A percentile compares a stretch with the other conserved stretches of the same genome.
Conservation (phyloP, 148 eudicot genomes). For the Chenopodium album region DNA sequence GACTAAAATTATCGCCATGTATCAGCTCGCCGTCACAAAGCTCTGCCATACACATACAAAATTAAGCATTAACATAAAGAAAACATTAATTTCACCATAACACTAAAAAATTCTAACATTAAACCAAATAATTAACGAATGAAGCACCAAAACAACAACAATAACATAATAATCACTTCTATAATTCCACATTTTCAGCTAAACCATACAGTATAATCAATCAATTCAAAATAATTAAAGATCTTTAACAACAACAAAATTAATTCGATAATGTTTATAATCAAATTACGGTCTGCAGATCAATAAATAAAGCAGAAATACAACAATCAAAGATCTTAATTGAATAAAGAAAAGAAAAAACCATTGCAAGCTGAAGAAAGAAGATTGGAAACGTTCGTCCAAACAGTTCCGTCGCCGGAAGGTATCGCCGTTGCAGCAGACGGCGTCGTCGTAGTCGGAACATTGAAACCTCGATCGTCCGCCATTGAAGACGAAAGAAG, state of each 20-base stretch:
- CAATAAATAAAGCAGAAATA: neutral
- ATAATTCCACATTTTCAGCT: no score
- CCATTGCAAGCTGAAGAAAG: slow-evolving; percentile 66
- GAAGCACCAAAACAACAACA: neutral
- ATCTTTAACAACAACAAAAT: neutral
- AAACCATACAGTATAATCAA: neutral
- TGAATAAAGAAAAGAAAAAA: slow-evolving; percentile 20
- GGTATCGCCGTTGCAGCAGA: slow-evolving; percentile 39
- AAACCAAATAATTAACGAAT: neutral
- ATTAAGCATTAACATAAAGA: neutral
- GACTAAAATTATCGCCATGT: slow-evolving; percentile 87
- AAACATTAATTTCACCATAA: neutral
- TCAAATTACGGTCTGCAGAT: neutral
- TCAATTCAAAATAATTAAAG: neutral
- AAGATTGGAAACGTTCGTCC: slow-evolving; percentile 75
- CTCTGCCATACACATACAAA: slow-evolving; percentile 47
- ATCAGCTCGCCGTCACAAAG: slow-evolving; percentile 81
- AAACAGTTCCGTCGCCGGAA: slow-evolving; percentile 66
- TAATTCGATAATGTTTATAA: neutral
- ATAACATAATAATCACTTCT: neutral
- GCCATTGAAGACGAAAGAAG: slow-evolving; percentile 23
- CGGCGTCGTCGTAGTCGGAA: slow-evolving; percentile 17
- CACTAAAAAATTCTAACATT: neutral
- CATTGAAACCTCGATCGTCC: slow-evolving; percentile 10
- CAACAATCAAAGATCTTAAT: slow-evolving; percentile 10